Evolutionary conservation across 441 rosid genomes (phyloP), one percentile per base, ranked within the genome.

Genomic region (Gossypium aridum): DNA sequence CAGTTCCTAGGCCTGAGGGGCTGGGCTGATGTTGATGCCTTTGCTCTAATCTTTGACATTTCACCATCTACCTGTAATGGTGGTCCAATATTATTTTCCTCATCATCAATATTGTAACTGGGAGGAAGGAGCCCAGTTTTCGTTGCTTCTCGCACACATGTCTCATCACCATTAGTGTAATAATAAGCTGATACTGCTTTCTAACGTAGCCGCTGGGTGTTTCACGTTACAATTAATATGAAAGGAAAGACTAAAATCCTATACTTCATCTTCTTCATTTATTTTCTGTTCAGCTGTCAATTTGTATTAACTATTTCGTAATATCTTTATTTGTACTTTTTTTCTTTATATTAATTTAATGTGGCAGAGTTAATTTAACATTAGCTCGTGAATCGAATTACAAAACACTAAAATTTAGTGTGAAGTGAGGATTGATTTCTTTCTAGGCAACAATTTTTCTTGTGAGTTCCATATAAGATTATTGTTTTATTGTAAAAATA

Each of bases 51-150:
- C 37, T 43, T 67, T 13, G 56, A 22, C 71, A 45, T 23, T 34
- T 67, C 17, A 23, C 71, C 37, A 45, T 67, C 57, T 47, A 45
- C 34, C 71, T 65, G 70, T 65, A 65, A 65, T 20, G 31, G 69
- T 4, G 71, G 37, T 22, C 37, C 56, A 47, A 10, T 47, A 5
- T 47, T 26, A 31, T 66, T 22, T 14, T 34, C 51, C 49, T 16
- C 49, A 17, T 64, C 51, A n/a, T 63, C 45, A 31, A 37, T 34
- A 64, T 7, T 2, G 22, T n/a, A 62, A 62, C 34, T n/a, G 31
- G 43, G 47, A 31, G 67, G 5, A 3, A n/a, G 22, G 10, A 62
- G 6, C 17, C 19, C 43, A 2, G 3, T 28, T 28, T 28, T n/a
- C 67, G 5, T 28, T 7, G 39, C 0, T 34, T 34, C 39, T 34